A percentile compares a stretch with the other conserved stretches of the same genome.
Evolutionary conservation across 129 eudicot genomes (phyloP).

Genomic region (Mikania micrantha): DNA sequence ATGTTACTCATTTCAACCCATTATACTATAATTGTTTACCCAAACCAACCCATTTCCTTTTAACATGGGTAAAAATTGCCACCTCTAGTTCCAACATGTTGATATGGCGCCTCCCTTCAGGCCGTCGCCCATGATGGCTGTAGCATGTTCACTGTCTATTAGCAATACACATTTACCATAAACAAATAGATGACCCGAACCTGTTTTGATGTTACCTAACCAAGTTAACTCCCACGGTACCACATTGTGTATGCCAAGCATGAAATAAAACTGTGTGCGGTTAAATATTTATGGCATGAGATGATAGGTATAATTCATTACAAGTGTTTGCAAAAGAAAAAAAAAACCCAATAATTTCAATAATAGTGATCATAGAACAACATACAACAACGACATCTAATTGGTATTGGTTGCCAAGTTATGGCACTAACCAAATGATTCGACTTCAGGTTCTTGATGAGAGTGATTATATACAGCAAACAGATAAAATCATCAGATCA

Average conservation of each 20-base stretch:
- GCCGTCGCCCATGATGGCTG: neutral
- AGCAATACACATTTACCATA: neutral
- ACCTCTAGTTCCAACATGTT: too few relatives aligned
- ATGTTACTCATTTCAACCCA: too few relatives aligned
- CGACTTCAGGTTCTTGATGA: conserved; percentile 13
- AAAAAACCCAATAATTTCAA: conserved; percentile 3
- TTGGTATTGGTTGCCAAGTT: conserved; percentile 15
- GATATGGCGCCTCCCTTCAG: too few relatives aligned
- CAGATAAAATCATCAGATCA: conserved; percentile 3
- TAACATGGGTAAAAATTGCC: too few relatives aligned
- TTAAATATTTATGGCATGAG: neutral
- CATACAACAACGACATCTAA: conserved; percentile 11
- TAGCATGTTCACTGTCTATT: neutral
- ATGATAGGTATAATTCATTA: neutral
- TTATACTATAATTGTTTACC: too few relatives aligned
- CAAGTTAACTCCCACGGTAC: neutral
- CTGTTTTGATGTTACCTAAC: neutral
- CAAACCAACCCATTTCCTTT: too few relatives aligned
- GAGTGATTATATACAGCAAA: conserved; percentile 29
- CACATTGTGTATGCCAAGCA: neutral
- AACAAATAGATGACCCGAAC: neutral
- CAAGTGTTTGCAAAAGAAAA: neutral
- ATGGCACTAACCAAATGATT: conserved; percentile 18
- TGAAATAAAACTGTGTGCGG: neutral
- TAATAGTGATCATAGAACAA: conserved; percentile 14